These are phyloP conservation scores for Naganishia sp. DNA, from an alignment of 1,284 basidiomycete species.

Conservation along the genomic window DNA sequence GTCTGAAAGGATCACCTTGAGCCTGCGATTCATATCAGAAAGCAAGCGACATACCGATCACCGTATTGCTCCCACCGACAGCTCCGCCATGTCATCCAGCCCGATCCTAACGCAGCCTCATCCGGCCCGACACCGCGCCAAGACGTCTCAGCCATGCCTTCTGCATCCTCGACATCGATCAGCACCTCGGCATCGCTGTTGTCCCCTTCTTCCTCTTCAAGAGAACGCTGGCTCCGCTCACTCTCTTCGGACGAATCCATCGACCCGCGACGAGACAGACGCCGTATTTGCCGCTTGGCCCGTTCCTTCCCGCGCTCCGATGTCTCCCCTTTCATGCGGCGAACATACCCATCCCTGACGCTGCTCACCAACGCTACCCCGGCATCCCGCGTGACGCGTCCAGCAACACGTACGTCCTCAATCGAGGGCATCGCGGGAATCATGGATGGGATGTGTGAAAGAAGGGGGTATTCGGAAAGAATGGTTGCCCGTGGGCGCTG, in stretches of 20 bases:
- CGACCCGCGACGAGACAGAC: background rate
- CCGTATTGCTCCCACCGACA: conserved; percentile 21
- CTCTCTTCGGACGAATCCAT: background rate
- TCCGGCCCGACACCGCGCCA: background rate
- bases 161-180: conserved; percentile 8
- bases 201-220: background rate
- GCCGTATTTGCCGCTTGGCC: background rate
- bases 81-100: conserved; percentile 19
- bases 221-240: background rate
- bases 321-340: background rate
- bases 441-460: background rate
- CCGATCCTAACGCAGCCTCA: conserved; percentile 13
- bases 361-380: conserved; percentile 13
- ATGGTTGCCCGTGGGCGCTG: too few species aligned
- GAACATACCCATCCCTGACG: conserved; percentile 17
- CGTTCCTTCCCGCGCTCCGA: background rate
- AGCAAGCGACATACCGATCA: background rate
- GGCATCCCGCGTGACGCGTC: conserved; percentile 9
- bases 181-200: conserved; percentile 19
- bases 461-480: too few species aligned
- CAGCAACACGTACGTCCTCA: conserved; percentile 9
- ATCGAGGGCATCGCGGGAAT: conserved; percentile 1
- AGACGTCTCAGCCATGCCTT: conserved; percentile 18
- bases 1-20: background rate
- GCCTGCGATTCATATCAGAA: background rate